Evolutionary conservation across 345 rosid genomes (phyloP).

Genomic region (Euphorbia lathyris): DNA sequence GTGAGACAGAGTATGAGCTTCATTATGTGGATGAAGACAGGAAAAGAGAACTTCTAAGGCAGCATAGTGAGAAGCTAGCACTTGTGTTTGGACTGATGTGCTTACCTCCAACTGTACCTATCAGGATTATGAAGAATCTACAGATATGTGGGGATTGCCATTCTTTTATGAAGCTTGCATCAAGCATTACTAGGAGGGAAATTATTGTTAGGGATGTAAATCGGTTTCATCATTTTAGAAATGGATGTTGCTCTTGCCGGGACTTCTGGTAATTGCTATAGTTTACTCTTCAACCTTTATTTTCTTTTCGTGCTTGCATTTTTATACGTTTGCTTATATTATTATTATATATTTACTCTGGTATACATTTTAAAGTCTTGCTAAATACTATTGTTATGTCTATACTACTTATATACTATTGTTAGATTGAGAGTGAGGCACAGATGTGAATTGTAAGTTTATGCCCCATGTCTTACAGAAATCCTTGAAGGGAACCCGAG

Average conservation of each 20-base stretch:
- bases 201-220: constrained; percentile 67
- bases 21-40: constrained; percentile 54
- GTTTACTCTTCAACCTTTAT: not conserved
- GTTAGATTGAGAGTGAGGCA: no score
- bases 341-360: no score
- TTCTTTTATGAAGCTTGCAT: constrained; percentile 66
- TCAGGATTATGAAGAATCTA: constrained; percentile 73
- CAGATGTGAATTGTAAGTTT: no score
- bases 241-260: constrained; percentile 62
- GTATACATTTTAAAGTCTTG: no score
- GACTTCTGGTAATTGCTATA: constrained; percentile 56
- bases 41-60: constrained; percentile 58
- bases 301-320: not conserved
- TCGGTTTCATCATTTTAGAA: constrained; percentile 65
- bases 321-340: no score
- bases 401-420: no score
- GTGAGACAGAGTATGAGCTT: constrained; percentile 42
- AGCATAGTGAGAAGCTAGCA: constrained; percentile 75
- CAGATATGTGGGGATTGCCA: constrained; percentile 82
- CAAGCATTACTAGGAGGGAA: constrained; percentile 42
- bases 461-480: no score
- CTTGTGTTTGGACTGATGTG: constrained; percentile 54
- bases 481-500: no score
- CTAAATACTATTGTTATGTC: no score
- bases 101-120: constrained; percentile 37